phyloP scores from a whole-genome alignment of 345 rosid genomes.

The Erysimum cheiranthoides region DNA sequence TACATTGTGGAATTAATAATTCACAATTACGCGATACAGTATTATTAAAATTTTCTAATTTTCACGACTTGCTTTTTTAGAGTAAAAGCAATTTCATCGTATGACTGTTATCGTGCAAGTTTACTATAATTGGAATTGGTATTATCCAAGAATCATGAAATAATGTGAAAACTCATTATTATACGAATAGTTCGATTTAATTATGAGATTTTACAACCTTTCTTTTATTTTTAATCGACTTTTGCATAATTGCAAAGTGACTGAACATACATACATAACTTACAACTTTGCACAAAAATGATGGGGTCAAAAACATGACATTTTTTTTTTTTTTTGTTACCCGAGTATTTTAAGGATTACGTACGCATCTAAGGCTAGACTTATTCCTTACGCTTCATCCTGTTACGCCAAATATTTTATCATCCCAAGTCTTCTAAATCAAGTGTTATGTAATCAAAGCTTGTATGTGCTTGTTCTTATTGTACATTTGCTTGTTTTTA shows the following conservation, averaged over 20 bases:
- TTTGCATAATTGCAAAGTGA: not conserved
- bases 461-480: slow-evolving; percentile 23
- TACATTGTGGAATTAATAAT: not conserved
- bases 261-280: too few relatives aligned
- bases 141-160: not conserved
- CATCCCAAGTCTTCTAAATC: not conserved
- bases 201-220: not conserved
- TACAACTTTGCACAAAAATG: not conserved
- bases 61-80: too few relatives aligned
- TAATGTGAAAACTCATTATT: not conserved
- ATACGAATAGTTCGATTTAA: not conserved
- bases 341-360: too few relatives aligned
- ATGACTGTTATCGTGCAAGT: not conserved
- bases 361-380: slow-evolving; percentile 13
- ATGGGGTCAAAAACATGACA: not conserved
- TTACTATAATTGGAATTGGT: not conserved
- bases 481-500: slow-evolving; percentile 28
- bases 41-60: not conserved
- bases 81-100: too few relatives aligned
- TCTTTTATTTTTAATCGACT: not conserved
- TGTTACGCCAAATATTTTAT: slow-evolving; percentile 4
- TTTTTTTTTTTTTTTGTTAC: too few relatives aligned
- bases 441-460: slow-evolving; percentile 3
- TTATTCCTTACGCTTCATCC: slow-evolving; percentile 5
- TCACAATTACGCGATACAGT: not conserved